Evolutionary conservation across 345 rosid species (phyloP).

Genomic region (Syzygium oleosum): DNA sequence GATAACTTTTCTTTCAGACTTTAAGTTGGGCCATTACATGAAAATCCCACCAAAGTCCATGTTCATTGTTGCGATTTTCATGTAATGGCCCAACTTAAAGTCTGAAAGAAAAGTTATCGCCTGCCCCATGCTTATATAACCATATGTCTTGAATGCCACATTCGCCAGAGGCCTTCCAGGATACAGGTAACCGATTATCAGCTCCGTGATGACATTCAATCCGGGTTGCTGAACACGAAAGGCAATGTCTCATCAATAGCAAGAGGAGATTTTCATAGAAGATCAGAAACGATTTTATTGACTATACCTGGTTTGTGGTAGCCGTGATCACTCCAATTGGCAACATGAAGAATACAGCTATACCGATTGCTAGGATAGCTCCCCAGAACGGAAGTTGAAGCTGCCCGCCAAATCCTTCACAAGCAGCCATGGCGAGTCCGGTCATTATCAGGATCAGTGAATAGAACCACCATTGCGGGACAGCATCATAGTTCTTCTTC

Average conservation of each 20-base stretch:
- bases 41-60: slow-evolving; percentile 51
- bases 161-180: slow-evolving; percentile 49
- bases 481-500: slow-evolving; percentile 47
- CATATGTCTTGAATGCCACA: slow-evolving; percentile 41
- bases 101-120: slow-evolving; percentile 39
- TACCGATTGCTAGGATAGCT: slow-evolving; percentile 16
- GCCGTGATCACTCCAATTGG: slow-evolving; percentile 43
- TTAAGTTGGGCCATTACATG: slow-evolving; percentile 53
- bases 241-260: not conserved
- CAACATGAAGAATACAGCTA: slow-evolving; percentile 33
- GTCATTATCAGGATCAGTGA: slow-evolving; percentile 7
- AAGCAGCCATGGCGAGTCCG: slow-evolving; percentile 28
- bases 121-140: slow-evolving; percentile 26
- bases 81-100: slow-evolving; percentile 51
- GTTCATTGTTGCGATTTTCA: no score
- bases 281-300: not conserved
- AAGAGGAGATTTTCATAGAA: not conserved
- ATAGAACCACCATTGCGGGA: slow-evolving; percentile 48
- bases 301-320: slow-evolving; percentile 39
- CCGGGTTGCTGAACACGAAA: slow-evolving; percentile 28
- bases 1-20: slow-evolving; percentile 34
- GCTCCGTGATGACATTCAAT: slow-evolving; percentile 36
- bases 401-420: slow-evolving; percentile 33
- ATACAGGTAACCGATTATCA: slow-evolving; percentile 46
- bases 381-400: slow-evolving; percentile 58